These are phyloP conservation scores for Blastomyces silverae DNA, from an alignment of 2,329 filamentous ascomycete species.

Conservation along the genomic window DNA sequence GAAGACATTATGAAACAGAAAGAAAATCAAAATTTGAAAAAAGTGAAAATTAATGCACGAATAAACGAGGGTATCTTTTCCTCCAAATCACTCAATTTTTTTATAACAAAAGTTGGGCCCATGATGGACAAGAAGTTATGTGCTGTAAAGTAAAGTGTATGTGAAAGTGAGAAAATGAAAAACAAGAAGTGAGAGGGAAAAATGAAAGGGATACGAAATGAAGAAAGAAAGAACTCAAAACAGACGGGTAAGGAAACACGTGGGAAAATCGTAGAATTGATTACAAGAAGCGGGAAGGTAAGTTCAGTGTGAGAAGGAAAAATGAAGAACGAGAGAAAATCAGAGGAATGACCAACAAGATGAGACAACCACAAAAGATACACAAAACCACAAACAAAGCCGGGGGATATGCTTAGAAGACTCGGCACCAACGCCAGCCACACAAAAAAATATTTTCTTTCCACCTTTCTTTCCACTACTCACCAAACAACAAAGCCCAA, in stretches of 20 bases:
- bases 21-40: neutral
- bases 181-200: neutral
- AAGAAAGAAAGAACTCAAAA: neutral
- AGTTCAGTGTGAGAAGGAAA: neutral
- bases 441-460: constrained; percentile 6
- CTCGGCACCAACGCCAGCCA: constrained; percentile 15
- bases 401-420: constrained; percentile 6
- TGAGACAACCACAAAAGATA: neutral
- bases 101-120: neutral
- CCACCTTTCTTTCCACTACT: neutral
- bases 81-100: constrained; percentile 15
- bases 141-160: constrained; percentile 2
- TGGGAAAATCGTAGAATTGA: neutral
- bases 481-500: constrained; percentile 2
- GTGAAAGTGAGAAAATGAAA: neutral
- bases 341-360: constrained; percentile 11
- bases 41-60: constrained; percentile 8
- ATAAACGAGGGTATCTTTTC: constrained; percentile 14
- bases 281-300: constrained; percentile 5
- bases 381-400: constrained; percentile 10
- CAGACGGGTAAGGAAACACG: neutral
- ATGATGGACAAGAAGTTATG: neutral
- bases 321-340: neutral
- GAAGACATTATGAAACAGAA: neutral
- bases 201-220: neutral